phyloP scores from a whole-genome alignment of 805 yeast species.

The Saccharomycopsis selenospora region DNA sequence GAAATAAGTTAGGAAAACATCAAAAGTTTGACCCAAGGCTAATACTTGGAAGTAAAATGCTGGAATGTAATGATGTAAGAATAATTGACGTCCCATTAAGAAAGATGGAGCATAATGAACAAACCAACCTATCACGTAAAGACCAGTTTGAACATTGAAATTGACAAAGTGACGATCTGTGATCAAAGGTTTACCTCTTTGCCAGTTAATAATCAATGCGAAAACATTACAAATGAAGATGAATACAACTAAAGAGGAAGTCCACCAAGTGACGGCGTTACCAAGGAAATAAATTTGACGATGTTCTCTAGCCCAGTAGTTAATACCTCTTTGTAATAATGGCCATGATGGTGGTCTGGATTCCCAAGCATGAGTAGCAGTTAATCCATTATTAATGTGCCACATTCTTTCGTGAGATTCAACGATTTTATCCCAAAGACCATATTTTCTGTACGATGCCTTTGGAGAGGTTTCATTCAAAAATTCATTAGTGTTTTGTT shows the following conservation, averaged over 20 bases:
- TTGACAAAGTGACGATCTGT: conserved; percentile 49
- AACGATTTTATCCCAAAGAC: conserved; percentile 51
- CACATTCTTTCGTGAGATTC: conserved; percentile 74
- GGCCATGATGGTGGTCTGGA: conserved; percentile 75
- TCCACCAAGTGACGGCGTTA: conserved; percentile 78
- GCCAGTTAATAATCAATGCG: conserved; percentile 53
- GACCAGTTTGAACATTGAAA: conserved; percentile 56
- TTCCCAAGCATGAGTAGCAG: conserved; percentile 64
- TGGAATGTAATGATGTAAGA: conserved; percentile 90
- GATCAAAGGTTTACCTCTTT: conserved; percentile 45
- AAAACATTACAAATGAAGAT: conserved; percentile 37
- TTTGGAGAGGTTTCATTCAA: conserved; percentile 39
- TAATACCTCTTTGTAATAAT: conserved; percentile 65
- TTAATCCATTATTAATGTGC: conserved; percentile 64
- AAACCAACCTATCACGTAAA: conserved; percentile 69
- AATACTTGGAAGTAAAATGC: conserved; percentile 83
- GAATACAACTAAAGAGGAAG: conserved; percentile 51
- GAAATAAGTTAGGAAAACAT: conserved; percentile 40
- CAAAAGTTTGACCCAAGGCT: conserved; percentile 64
- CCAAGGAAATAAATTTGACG: conserved; percentile 67
- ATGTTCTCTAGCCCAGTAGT: conserved; percentile 62
- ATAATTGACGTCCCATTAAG: conserved; percentile 87
- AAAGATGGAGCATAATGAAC: conserved; percentile 88
- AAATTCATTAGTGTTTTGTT: conserved; percentile 51
- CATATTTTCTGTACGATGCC: conserved; percentile 44